phyloP scores from a whole-genome alignment of 805 yeast genomes.

The Cyberlindnera mrakii region DNA sequence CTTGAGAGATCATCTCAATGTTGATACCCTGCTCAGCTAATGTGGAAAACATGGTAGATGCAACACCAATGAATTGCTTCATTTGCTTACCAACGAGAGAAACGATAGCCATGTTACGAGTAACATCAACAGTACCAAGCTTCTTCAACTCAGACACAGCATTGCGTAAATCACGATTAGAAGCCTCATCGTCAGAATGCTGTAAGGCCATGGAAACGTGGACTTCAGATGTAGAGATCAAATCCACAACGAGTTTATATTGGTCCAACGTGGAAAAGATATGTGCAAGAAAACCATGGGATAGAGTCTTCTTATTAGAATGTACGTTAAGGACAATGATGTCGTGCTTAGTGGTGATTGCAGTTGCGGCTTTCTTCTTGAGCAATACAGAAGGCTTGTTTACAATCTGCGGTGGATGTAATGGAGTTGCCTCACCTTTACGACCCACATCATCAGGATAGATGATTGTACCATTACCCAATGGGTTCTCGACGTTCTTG shows the following conservation, averaged over 20 bases:
- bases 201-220: constrained; percentile 98
- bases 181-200: constrained; percentile 58
- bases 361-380: constrained; percentile 75
- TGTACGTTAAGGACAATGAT: constrained; percentile 91
- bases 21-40: constrained; percentile 88
- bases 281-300: constrained; percentile 92
- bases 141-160: constrained; percentile 75
- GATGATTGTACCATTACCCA: constrained; percentile 88
- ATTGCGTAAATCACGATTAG: constrained; percentile 45
- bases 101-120: constrained; percentile 82
- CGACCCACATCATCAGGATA: constrained; percentile 87
- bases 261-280: constrained; percentile 83
- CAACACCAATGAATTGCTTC: constrained; percentile 95
- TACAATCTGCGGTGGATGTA: constrained; percentile 76
- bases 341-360: constrained; percentile 90
- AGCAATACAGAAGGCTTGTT: constrained; percentile 29
- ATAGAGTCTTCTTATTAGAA: constrained; percentile 84
- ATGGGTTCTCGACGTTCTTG: constrained; percentile 91
- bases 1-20: constrained; percentile 97
- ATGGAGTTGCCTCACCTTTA: constrained; percentile 86
- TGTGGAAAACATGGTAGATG: constrained; percentile 93
- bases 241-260: constrained; percentile 83
- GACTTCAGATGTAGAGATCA: constrained; percentile 95
- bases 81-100: constrained; percentile 95
- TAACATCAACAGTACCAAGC: constrained; percentile 86